Evolutionary conservation across 2,329 filamentous ascomycete species (phyloP).

Genomic region (Trichoderma aggressivum): DNA sequence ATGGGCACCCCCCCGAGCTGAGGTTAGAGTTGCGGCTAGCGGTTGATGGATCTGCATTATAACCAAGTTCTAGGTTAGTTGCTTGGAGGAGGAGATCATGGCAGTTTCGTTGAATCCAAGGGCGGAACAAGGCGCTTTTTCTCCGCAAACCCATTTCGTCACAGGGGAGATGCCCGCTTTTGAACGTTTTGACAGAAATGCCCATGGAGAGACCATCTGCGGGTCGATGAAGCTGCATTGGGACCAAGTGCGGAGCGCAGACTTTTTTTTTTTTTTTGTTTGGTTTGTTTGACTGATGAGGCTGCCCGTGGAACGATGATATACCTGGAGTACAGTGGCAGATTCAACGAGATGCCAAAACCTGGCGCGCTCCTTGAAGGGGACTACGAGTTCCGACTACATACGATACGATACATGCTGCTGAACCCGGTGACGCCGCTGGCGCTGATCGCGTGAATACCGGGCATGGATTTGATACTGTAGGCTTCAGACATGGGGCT

Average conservation of each 20-base stretch:
- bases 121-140: too few species aligned
- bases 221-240: background rate
- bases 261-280: too few species aligned
- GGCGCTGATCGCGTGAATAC: background rate
- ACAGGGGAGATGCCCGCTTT: background rate
- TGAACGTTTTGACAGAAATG: background rate
- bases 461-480: too few species aligned
- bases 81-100: background rate
- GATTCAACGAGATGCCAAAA: background rate
- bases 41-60: background rate
- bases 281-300: too few species aligned
- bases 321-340: too few species aligned
- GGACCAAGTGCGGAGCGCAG: background rate
- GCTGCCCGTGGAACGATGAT: too few species aligned
- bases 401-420: too few species aligned
- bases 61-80: background rate
- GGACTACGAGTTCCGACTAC: too few species aligned
- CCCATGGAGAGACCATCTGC: background rate
- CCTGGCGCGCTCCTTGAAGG: background rate
- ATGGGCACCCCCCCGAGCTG: background rate
- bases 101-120: too few species aligned
- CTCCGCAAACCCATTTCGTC: background rate
- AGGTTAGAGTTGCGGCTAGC: slow-evolving; percentile 10
- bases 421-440: background rate
- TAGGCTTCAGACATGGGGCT: background rate